A percentile compares a stretch with the other conserved stretches of the same genome.
phyloP scores from a whole-genome alignment of 2,329 filamentous ascomycete genomes.

The Clonostachys rhizophaga region DNA sequence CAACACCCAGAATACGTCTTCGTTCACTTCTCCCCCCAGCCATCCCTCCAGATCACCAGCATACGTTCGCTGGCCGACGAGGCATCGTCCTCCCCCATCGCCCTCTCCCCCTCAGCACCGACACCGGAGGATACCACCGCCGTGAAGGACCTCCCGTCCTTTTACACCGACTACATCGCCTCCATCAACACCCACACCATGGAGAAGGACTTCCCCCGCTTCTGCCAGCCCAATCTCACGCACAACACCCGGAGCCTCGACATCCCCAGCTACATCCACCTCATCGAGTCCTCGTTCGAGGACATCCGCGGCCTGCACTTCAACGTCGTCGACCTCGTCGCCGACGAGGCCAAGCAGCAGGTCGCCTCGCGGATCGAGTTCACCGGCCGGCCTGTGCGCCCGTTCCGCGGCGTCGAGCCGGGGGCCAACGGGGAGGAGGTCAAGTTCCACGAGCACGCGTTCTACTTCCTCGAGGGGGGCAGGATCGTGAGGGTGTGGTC shows the following conservation, averaged over 20 bases:
- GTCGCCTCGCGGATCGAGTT: constrained; percentile 22
- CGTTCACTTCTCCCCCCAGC: too few species aligned
- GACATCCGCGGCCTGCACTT: constrained; percentile 18
- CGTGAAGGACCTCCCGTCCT: not conserved
- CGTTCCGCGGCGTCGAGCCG: constrained; percentile 16
- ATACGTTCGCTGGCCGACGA: not conserved
- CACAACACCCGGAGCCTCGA: constrained; percentile 19
- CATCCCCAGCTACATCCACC: constrained; percentile 14
- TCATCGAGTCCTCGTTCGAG: constrained; percentile 18
- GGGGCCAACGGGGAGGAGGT: constrained; percentile 14
- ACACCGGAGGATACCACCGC: too few species aligned
- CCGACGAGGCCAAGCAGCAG: constrained; percentile 20
- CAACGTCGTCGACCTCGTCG: constrained; percentile 16
- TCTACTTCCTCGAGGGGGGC: constrained; percentile 22
- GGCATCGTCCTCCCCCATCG: not conserved
- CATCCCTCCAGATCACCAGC: too few species aligned
- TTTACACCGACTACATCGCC: constrained; percentile 20
- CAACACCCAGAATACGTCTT: too few species aligned
- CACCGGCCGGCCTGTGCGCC: constrained; percentile 16
- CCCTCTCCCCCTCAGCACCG: not conserved
- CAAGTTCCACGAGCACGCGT: constrained; percentile 22
- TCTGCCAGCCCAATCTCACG: constrained; percentile 15
- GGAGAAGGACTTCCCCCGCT: constrained; percentile 12
- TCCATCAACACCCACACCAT: constrained; percentile 22
- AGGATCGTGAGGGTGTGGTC: constrained; percentile 25